Percentiles rank a stretch among this genome's conserved stretches.
Evolutionary conservation across 176 grass and related monocot genomes (phyloP).

Genomic region (Raddia distichophylla): DNA sequence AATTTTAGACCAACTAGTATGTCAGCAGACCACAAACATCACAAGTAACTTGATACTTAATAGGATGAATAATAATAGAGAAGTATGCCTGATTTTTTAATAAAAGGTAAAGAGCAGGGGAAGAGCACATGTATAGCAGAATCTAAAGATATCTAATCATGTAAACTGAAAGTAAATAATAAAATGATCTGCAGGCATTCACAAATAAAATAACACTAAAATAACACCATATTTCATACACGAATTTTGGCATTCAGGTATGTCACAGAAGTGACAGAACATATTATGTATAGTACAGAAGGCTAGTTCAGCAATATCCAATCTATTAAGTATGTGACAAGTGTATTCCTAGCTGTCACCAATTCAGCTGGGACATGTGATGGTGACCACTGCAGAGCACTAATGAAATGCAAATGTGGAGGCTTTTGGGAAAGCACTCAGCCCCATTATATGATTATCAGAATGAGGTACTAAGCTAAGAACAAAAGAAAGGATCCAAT

Average conservation of each 20-base stretch:
- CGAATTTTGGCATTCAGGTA: background rate
- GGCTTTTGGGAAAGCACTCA: slow-evolving; percentile 16
- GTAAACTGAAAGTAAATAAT: background rate
- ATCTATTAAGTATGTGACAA: slow-evolving; percentile 15
- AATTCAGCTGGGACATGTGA: slow-evolving; percentile 10
- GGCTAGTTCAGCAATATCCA: slow-evolving; percentile 15
- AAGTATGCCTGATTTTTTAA: background rate
- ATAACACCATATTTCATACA: background rate
- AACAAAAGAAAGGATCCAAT: background rate
- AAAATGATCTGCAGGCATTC: background rate
- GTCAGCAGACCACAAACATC: slow-evolving; percentile 8
- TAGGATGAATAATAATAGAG: slow-evolving; percentile 10
- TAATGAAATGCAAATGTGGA: slow-evolving; percentile 24
- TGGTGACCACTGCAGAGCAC: slow-evolving; percentile 20
- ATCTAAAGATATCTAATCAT: background rate
- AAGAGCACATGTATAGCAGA: background rate
- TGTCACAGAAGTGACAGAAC: background rate
- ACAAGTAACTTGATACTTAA: background rate
- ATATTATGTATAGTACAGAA: background rate
- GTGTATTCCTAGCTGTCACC: slow-evolving; percentile 32
- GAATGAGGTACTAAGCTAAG: background rate
- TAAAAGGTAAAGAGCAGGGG: background rate
- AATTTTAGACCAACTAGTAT: background rate
- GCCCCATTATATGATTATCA: slow-evolving; percentile 10
- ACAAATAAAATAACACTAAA: slow-evolving; percentile 17